Evolutionary conservation across 2,329 filamentous ascomycete genomes (phyloP), one percentile per base, ranked within the genome.

Genomic region (Aureobasidium sp.): DNA sequence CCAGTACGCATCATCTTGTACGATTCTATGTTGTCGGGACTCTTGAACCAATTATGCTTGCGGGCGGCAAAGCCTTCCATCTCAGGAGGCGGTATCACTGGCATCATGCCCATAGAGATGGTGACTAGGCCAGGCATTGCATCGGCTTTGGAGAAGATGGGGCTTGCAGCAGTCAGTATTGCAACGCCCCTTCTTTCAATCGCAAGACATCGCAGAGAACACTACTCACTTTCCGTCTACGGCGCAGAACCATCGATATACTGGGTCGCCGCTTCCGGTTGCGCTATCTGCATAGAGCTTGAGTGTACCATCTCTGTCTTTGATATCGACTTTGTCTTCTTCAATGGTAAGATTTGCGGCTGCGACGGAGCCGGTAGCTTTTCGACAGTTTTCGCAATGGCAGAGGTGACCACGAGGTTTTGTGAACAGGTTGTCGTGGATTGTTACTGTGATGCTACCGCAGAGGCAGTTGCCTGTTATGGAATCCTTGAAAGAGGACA

Each of bases 361-460:
- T 2, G 76, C 73, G 59, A 74, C 76, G 5, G 74, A 76, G 51
- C 80, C 79, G 1, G 79, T 73, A 0, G 77, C 73, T 67, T 81
- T 82, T 46, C 79, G 76, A 69, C 80, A 82, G 64, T 82, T 83
- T 37, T 72, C 69, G 69, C 80, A 82, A 64, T 82, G 78, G 68
- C 80, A 82, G 8, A 81, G 68, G 65, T 79, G 77, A 1, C 79
- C 79, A 34, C 77, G 70, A 7, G 73, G 73, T 37, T 71, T 71
- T 12, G 71, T 73, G 68, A 81, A 82, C 26, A 81, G 75, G 13
- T 67, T 64, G 64, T 81, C 80, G 63, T 73, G 73, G 67, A 82
- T 78, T 9, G 74, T 79, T 2, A 82, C 78, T n/a, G 69, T 75
- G 26, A 82, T 77, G 62, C 74, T 72, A 58, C 76, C 76, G 68